These are phyloP conservation scores for Malassezia nana DNA, from an alignment of 1,284 basidiomycete species.

Conservation along the genomic window DNA sequence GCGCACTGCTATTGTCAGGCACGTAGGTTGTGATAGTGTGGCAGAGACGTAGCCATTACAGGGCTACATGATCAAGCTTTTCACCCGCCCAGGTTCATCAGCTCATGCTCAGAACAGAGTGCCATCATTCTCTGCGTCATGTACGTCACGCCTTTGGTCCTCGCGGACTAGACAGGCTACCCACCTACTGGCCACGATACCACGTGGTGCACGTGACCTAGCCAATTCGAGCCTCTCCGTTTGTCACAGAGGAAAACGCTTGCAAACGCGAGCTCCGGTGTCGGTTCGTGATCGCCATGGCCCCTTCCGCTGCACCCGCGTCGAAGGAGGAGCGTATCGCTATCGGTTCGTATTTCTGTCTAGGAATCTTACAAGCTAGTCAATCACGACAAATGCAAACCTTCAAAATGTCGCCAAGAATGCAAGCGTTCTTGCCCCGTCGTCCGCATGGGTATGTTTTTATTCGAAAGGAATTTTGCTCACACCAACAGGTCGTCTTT, in stretches of 20 bases:
- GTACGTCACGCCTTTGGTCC: no score
- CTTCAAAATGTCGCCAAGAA: conserved; percentile 47
- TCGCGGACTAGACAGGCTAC: no score
- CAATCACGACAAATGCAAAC: conserved; percentile 48
- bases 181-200: no score
- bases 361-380: conserved; percentile 16
- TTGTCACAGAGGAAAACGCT: conserved; percentile 6
- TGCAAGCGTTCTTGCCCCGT: conserved; percentile 48
- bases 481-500: conserved; percentile 22
- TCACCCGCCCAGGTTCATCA: no score
- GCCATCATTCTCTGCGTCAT: no score
- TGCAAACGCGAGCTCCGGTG: not conserved
- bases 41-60: no score
- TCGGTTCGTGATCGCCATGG: conserved; percentile 7
- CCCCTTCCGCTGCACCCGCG: conserved; percentile 17
- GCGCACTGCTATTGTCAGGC: no score
- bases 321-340: conserved; percentile 44
- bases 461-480: not conserved
- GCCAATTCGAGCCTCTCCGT: conserved; percentile 8
- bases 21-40: no score
- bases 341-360: conserved; percentile 23
- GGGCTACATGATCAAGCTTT: no score
- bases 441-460: conserved; percentile 41
- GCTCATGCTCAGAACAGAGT: no score
- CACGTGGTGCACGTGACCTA: not conserved